Conservation (phyloP, 2,329 filamentous ascomycete genomes). For the Claviceps sorghi region DNA sequence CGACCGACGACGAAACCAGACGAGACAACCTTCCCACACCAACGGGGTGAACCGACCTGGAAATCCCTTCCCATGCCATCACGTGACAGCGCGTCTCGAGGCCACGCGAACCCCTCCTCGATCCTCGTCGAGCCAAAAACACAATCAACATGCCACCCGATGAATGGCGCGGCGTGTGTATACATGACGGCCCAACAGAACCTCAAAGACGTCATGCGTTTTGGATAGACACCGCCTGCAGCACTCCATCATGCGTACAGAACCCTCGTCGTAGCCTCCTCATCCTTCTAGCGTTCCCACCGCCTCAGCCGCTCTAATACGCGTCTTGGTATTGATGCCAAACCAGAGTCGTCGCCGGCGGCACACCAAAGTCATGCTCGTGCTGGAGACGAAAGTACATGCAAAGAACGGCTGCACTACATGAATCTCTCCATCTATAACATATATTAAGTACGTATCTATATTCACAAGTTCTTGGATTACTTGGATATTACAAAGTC, state of each 20-base stretch:
- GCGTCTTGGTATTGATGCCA: not conserved
- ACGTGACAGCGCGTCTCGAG: not conserved
- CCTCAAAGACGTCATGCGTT: not conserved
- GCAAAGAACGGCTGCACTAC: not conserved
- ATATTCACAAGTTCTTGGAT: too few species aligned
- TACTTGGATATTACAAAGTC: not conserved
- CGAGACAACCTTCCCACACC: too few species aligned
- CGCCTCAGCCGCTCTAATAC: not conserved
- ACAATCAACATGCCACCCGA: not conserved
- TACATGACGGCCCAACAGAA: too few species aligned
- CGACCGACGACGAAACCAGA: too few species aligned
- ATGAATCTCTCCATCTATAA: not conserved
- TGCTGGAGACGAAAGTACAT: not conserved
- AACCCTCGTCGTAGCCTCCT: not conserved
- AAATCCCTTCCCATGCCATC: too few species aligned
- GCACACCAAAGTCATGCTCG: not conserved
- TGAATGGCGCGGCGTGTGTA: not conserved
- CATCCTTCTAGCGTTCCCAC: not conserved
- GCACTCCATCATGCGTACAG: not conserved
- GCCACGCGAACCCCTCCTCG: not conserved
- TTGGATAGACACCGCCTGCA: not conserved
- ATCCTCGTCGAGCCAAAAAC: not conserved
- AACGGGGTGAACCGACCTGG: too few species aligned
- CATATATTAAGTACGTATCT: not conserved
- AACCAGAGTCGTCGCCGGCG: not conserved